These are phyloP conservation scores for Boletus edulis DNA, from an alignment of 768 basidiomycete species.

Conservation along the genomic window DNA sequence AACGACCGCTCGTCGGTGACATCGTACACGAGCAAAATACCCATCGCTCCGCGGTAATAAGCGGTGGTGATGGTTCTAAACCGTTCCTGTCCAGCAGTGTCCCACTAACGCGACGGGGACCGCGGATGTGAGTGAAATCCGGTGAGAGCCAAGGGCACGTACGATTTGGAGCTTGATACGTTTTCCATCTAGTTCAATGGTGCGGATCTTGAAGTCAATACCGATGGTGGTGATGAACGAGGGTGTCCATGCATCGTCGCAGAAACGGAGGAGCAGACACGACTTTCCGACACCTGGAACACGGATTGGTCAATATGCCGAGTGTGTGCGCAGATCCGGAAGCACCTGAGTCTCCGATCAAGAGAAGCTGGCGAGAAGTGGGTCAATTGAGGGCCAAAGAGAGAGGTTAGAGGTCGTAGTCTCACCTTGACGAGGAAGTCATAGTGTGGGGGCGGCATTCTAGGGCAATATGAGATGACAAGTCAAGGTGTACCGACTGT, in stretches of 20 bases:
- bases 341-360: conserved; percentile 93
- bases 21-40: conserved; percentile 97
- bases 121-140: not conserved
- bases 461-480: conserved; percentile 1
- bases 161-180: conserved; percentile 99
- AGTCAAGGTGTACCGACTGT: not conserved
- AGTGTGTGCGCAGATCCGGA: not conserved
- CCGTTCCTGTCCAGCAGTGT: conserved; percentile 98
- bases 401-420: not conserved
- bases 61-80: conserved; percentile 98
- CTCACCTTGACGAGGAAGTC: conserved; percentile 92
- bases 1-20: conserved; percentile 94
- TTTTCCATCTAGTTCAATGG: conserved; percentile 97
- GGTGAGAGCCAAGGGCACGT: conserved; percentile 29
- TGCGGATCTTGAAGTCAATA: conserved; percentile 99
- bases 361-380: conserved; percentile 61
- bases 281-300: conserved; percentile 90
- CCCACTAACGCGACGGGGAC: conserved; percentile 64
- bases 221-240: conserved; percentile 99
- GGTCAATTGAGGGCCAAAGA: not conserved
- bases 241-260: conserved; percentile 99
- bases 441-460: conserved; percentile 91
- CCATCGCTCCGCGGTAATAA: conserved; percentile 99
- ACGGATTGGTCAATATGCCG: conserved; percentile 10
- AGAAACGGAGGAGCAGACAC: conserved; percentile 92